These are phyloP conservation scores for Herpotrichia juniperi DNA, from an alignment of 2,329 filamentous ascomycete genomes.

Conservation along the genomic window DNA sequence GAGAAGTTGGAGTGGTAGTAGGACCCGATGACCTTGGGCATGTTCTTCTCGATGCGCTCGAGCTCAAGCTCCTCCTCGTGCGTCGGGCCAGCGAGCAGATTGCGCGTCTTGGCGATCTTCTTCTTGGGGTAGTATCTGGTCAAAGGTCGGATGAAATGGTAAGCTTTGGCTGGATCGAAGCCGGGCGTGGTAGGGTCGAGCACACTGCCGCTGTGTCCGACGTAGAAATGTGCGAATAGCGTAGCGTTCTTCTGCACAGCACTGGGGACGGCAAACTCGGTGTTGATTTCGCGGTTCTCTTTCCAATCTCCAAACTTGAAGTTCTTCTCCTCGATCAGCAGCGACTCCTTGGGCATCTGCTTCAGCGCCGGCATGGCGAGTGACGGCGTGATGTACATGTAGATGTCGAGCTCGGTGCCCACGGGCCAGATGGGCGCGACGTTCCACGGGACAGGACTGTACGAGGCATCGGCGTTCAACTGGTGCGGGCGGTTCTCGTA, in stretches of 20 bases:
- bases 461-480: slow-evolving; percentile 61
- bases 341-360: slow-evolving; percentile 67
- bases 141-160: slow-evolving; percentile 82
- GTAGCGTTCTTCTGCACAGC: slow-evolving; percentile 90
- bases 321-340: slow-evolving; percentile 79
- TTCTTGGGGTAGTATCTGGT: slow-evolving; percentile 93
- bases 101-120: slow-evolving; percentile 85
- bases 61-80: slow-evolving; percentile 58
- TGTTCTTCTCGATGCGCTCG: slow-evolving; percentile 56
- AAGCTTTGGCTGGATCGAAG: slow-evolving; percentile 78
- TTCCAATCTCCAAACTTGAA: slow-evolving; percentile 81
- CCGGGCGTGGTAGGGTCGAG: slow-evolving; percentile 75
- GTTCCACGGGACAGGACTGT: slow-evolving; percentile 69
- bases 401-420: slow-evolving; percentile 79
- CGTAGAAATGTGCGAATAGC: slow-evolving; percentile 91
- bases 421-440: slow-evolving; percentile 88
- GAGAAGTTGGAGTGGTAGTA: slow-evolving; percentile 97
- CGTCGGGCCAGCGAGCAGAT: slow-evolving; percentile 67
- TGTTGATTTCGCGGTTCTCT: slow-evolving; percentile 78
- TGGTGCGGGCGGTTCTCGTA: slow-evolving; percentile 43
- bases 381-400: slow-evolving; percentile 81
- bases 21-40: slow-evolving; percentile 74
- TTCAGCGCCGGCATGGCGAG: slow-evolving; percentile 71
- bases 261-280: slow-evolving; percentile 76
- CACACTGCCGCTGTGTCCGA: slow-evolving; percentile 75